These are phyloP conservation scores for Cercospora citrullina DNA, from an alignment of 2,329 filamentous ascomycete genomes.

Conservation along the genomic window DNA sequence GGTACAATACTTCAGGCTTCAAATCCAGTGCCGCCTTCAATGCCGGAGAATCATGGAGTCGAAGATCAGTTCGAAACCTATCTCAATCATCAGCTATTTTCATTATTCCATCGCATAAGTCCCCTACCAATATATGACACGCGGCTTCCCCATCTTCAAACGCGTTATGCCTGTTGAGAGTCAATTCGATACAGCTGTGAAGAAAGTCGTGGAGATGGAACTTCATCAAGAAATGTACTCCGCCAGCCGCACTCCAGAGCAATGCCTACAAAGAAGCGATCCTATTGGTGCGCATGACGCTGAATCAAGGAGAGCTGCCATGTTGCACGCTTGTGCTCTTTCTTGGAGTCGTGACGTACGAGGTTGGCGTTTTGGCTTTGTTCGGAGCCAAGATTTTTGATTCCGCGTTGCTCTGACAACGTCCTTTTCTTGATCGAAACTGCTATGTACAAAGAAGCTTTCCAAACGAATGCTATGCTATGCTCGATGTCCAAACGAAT, in stretches of 20 bases:
- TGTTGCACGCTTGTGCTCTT: constrained; percentile 15
- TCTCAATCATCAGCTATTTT: not conserved
- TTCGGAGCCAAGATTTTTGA: not conserved
- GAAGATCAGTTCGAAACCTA: constrained; percentile 69
- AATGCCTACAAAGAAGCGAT: not conserved
- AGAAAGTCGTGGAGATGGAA: not conserved
- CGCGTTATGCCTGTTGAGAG: not conserved
- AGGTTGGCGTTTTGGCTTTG: constrained; percentile 4
- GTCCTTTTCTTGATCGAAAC: not conserved
- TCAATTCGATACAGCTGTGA: not conserved
- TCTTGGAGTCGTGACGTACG: constrained; percentile 20
- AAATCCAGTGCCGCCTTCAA: constrained; percentile 70
- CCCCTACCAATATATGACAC: constrained; percentile 67
- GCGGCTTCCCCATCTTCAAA: constrained; percentile 43
- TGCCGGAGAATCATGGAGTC: constrained; percentile 74
- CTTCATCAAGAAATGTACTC: not conserved
- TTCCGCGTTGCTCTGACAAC: not conserved
- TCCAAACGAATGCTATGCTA: constrained; percentile 5
- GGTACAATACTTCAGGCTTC: constrained; percentile 70
- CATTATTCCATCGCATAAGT: not conserved
- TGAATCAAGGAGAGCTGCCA: constrained; percentile 4
- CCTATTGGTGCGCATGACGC: constrained; percentile 9
- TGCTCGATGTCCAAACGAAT: not conserved
- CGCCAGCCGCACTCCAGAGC: not conserved
- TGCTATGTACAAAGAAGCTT: constrained; percentile 1